phyloP scores from a whole-genome alignment of 1,284 basidiomycete genomes.

The Rhizoctonia solani region DNA sequence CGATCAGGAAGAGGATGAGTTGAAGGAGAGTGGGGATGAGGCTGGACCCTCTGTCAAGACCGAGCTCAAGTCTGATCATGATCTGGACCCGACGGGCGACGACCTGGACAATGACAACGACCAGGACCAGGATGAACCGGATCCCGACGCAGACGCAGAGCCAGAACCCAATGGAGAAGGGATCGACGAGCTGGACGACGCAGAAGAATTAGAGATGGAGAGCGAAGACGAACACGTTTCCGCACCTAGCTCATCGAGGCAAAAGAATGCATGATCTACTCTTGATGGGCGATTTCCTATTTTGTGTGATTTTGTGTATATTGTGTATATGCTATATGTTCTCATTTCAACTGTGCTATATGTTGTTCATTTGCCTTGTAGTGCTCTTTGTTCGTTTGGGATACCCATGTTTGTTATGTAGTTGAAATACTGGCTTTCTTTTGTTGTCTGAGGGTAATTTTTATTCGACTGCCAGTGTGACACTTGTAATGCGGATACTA shows the following conservation, averaged over 20 bases:
- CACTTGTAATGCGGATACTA: too few relatives aligned
- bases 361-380: too few relatives aligned
- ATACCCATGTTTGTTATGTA: too few relatives aligned
- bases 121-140: not conserved
- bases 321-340: too few relatives aligned
- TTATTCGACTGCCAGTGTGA: too few relatives aligned
- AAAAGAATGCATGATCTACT: too few relatives aligned
- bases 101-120: not conserved
- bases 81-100: not conserved
- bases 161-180: not conserved
- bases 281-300: not conserved
- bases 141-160: not conserved
- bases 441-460: too few relatives aligned
- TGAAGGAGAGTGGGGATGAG: slow-evolving; percentile 2
- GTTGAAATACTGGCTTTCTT: too few relatives aligned
- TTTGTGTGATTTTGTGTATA: too few relatives aligned
- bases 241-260: not conserved
- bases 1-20: slow-evolving; percentile 26
- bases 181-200: not conserved
- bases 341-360: too few relatives aligned
- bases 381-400: too few relatives aligned
- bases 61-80: not conserved
- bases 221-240: slow-evolving; percentile 29
- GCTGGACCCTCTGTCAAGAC: not conserved
- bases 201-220: too few relatives aligned